Percentiles rank a stretch among this genome's conserved stretches.
Conservation (phyloP, 2,329 filamentous ascomycete species). For the Coniella lustricola region DNA sequence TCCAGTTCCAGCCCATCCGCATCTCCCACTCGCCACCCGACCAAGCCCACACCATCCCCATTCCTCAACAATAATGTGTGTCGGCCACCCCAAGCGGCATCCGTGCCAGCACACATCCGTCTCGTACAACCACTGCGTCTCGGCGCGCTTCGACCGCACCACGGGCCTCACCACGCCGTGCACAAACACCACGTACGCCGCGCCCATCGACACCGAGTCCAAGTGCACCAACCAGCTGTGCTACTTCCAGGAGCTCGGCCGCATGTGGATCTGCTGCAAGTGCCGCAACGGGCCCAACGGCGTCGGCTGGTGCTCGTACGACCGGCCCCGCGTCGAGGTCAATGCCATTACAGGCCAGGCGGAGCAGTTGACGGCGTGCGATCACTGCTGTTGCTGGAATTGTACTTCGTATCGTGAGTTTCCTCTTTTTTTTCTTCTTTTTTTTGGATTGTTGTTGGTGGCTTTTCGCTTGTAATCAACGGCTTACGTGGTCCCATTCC, state of each 20-base stretch:
- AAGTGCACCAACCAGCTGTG: slow-evolving; percentile 46
- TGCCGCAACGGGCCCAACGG: slow-evolving; percentile 45
- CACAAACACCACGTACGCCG: slow-evolving; percentile 39
- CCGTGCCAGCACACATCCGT: slow-evolving; percentile 48
- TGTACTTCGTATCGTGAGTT: slow-evolving; percentile 39
- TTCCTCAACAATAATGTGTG: slow-evolving; percentile 37
- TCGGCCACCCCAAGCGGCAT: slow-evolving; percentile 46
- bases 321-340: slow-evolving; percentile 23
- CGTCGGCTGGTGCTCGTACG: slow-evolving; percentile 44
- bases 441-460: too few species aligned
- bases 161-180: slow-evolving; percentile 46
- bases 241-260: slow-evolving; percentile 41
- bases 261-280: slow-evolving; percentile 47
- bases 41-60: too few species aligned
- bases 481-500: too few species aligned
- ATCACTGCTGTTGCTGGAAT: slow-evolving; percentile 45
- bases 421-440: not conserved
- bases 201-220: slow-evolving; percentile 34
- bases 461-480: too few species aligned
- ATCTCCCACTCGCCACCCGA: too few species aligned
- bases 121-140: slow-evolving; percentile 48
- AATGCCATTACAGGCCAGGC: slow-evolving; percentile 26
- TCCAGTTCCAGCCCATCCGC: too few species aligned
- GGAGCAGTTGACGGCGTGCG: slow-evolving; percentile 37
- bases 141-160: slow-evolving; percentile 39